Evolutionary conservation across 2,329 filamentous ascomycete genomes (phyloP), one percentile per base, ranked within the genome.

Genomic region (Fusarium guadeloupense): DNA sequence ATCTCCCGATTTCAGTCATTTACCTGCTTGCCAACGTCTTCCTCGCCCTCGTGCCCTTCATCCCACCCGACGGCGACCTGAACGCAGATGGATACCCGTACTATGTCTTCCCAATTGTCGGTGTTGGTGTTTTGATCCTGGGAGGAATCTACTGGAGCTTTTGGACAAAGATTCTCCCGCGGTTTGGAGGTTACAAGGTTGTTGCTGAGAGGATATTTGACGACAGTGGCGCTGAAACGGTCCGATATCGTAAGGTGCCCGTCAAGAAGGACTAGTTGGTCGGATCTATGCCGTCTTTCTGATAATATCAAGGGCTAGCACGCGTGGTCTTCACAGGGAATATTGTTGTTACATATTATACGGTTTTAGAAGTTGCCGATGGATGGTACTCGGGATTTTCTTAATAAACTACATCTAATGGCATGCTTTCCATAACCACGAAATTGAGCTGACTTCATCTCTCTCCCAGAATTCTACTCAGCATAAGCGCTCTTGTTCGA

Each of bases 81-180:
- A 76, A 79, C 44, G 77, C 77, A 1, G 77, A 81, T 12, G 79
- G 80, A 0, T 85, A 85, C 34, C 81, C 82, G 2, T 85, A 85
- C 73, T 86, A 82, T 53, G 74, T 84, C 0, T 85, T 85, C 62
- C 83, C 83, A 0, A 76, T 85, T 1, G 82, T 86, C 1, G 83
- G 82, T 0, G 78, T 84, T 1, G 77, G 77, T 1, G 80, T 86
- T 7, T 67, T 86, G 21, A 43, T 83, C 0, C 69, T 85, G 0
- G 84, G 84, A 2, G 79, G 55, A 0, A 44, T 81, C 3, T 86
- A 86, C 69, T 86, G 84, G 83, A 48, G 71, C 0, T 65, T 81
- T 16, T 85, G 83, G 83, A 81, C 79, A 2, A 80, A 78, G 70
- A 58, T 84, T 3, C 75, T 81, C 56, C 83, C 82, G 0, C 72